Base-by-base conservation (phyloP, 805 yeast species). In the Candida yuanshanica region DNA sequence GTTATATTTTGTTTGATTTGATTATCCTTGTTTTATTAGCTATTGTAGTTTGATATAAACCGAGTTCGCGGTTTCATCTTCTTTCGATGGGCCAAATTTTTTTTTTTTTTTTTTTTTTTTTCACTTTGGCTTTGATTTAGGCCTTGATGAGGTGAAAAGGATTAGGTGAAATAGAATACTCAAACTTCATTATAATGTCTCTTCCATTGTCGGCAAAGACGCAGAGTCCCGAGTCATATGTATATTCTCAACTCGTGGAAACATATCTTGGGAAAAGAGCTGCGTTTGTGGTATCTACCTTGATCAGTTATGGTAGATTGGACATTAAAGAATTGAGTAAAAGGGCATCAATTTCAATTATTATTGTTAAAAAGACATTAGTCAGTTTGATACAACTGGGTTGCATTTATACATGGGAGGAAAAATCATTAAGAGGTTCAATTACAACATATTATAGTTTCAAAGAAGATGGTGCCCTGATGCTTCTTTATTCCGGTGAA, bases 321-420 rank as follows among this genome's bases (percentile, higher is more conserved):
- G 71, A 77, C 0, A 68, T 81, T 2, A 60, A 59, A 20, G 88
- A 84, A 37, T 50, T 89, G 18, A 59, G 72, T 33, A 57, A 62
- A 21, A 62, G 64, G 38, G 66, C 81, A 3, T 61, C 64, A 8
- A 56, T 83, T 37, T 73, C 81, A 1, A 39, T 66, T 0, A 59
- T 73, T 12, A 62, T 72, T 12, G 76, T 86, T 16, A 80, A 80
- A 48, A 74, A 81, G 25, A 69, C 84, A 0, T 66, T 91, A 33
- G 95, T 86, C 5, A 75, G 90, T 7, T 65, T 91, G 52, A 70
- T 90, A 32, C 96, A 91, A 61, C 67, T 87, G 47, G 77, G 84
- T 44, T 83, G 95, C 59, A 79, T 86, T 9, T 72, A 72, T 20
- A 78, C 78, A 53, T 80, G 89, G 78, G 64, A 63, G 14, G 83